Conservation (phyloP, 345 rosid genomes). For the Boechera divaricarpa region DNA sequence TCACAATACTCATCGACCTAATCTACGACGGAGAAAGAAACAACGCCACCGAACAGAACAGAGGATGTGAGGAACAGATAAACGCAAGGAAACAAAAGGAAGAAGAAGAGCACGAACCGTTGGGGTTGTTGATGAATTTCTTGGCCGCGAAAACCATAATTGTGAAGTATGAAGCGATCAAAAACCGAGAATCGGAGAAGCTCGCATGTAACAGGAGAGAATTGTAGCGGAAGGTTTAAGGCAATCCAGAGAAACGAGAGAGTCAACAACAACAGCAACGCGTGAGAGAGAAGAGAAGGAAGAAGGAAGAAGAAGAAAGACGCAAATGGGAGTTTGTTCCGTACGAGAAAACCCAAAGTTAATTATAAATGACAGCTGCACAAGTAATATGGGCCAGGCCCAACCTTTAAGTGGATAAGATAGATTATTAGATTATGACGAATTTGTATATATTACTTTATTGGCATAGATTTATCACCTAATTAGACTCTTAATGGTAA, state of each 20-base stretch:
- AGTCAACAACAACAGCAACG: slow-evolving; percentile 44
- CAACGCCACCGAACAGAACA: not conserved
- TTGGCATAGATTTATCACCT: slow-evolving; percentile 19
- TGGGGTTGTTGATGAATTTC: slow-evolving; percentile 90
- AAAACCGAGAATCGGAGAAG: slow-evolving; percentile 31
- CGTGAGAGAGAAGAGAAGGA: slow-evolving; percentile 28
- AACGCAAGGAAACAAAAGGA: not conserved
- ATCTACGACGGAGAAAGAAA: slow-evolving; percentile 13
- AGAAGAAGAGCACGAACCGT: slow-evolving; percentile 56
- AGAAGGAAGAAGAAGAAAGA: slow-evolving; percentile 15
- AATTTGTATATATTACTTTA: slow-evolving; percentile 13
- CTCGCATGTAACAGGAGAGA: slow-evolving; percentile 18
- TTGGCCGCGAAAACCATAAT: slow-evolving; percentile 80
- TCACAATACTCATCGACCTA: slow-evolving; percentile 34
- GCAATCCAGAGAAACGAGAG: slow-evolving; percentile 32
- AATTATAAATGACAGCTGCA: slow-evolving; percentile 33
- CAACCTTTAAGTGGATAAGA: slow-evolving; percentile 36
- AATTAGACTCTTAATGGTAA: not conserved
- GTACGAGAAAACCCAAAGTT: slow-evolving; percentile 37
- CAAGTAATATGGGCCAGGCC: slow-evolving; percentile 40
- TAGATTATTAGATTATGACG: slow-evolving; percentile 23
- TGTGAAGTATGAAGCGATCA: slow-evolving; percentile 28
- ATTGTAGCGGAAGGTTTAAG: slow-evolving; percentile 40
- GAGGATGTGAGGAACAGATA: slow-evolving; percentile 12
- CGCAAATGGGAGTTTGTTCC: slow-evolving; percentile 32